Base-by-base conservation (phyloP, 2,329 filamentous ascomycete species). In the Dryadomyces quercus-mongolicae region DNA sequence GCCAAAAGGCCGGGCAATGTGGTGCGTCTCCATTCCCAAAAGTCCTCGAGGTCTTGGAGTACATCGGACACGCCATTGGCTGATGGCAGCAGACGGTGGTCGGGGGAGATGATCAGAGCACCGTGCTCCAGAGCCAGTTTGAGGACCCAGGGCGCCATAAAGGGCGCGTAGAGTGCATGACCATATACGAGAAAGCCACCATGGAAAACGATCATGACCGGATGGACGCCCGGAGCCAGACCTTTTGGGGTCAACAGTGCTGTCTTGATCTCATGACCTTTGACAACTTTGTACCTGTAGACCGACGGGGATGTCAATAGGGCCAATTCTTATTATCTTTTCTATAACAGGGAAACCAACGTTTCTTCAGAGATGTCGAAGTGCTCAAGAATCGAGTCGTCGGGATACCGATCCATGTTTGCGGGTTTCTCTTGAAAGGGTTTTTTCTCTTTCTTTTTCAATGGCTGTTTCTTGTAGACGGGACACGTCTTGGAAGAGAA, bases 41-140 rank as follows among this genome's bases (percentile, higher is more conserved):
- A 20, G 49, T 51, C 49, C 18, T 51, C 49, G 16, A 51, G 49
- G 18, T 51, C 49, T 43, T 51, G 34, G 8, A 51, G 18, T n/a
- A 51, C 18, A n/a, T 51, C 49, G 7, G 34, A n/a, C 2, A 51
- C 34, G 7, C 49, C 49, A 20, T 51, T 51, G 49, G 49, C 49
- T 3, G 49, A 42, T 2, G 49, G 49, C 6, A 51, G 36, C 7
- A 51, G 49, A 13, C 49, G 49, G 36, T 51, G 40, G 36, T 51
- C 49, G 10, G 36, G 49, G 4, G 49, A 51, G 13, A 51, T 36
- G 8, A 51, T 13, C 9, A 51, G 15, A 15, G 49, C 49, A 13
- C 9, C 6, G 4, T 51, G 13, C 34, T 51, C 49, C 2, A 12
- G 38, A 9, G 49, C 49, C 34, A 51, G 3, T n/a, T 51, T 34